Percentiles rank a stretch among this genome's conserved stretches.
These are phyloP conservation scores for Ampelocalamus luodianensis DNA, from an alignment of 176 grass and related monocot genomes.

Conservation along the genomic window DNA sequence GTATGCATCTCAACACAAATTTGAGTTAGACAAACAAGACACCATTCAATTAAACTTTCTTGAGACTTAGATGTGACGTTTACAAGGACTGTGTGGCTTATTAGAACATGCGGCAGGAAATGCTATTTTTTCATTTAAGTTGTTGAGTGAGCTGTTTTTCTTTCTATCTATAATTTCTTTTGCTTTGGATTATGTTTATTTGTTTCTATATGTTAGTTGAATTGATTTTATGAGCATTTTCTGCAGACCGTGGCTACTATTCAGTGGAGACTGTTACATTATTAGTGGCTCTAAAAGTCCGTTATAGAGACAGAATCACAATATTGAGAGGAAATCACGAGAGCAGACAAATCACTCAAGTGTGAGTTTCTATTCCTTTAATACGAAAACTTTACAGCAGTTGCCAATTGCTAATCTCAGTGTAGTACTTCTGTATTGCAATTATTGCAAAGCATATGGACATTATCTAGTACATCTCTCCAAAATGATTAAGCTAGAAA, in stretches of 20 bases:
- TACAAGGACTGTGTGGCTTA: not conserved
- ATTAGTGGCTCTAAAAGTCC: constrained; percentile 73
- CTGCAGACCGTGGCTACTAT: constrained; percentile 81
- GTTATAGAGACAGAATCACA: constrained; percentile 78
- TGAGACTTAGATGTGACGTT: not conserved
- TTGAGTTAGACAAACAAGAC: not conserved
- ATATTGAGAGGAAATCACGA: constrained; percentile 84
- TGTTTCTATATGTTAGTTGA: constrained; percentile 16
- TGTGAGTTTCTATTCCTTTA: constrained; percentile 57
- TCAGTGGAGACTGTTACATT: constrained; percentile 72
- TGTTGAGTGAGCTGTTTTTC: constrained; percentile 21
- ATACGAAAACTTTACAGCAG: constrained; percentile 17
- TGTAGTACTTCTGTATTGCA: constrained; percentile 14
- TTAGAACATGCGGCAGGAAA: not conserved
- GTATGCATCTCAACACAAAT: not conserved
- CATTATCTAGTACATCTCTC: constrained; percentile 1
- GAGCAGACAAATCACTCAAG: constrained; percentile 85
- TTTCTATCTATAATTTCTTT: constrained; percentile 24
- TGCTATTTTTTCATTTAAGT: not conserved
- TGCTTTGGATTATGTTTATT: constrained; percentile 6
- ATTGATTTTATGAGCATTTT: constrained; percentile 40
- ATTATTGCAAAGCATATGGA: constrained; percentile 11
- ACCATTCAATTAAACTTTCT: not conserved
- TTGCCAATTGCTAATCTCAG: constrained; percentile 36
- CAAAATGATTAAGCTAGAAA: constrained; percentile 22